Evolutionary conservation across 495 filamentous ascomycete species (phyloP), one percentile per base, ranked within the genome.

Genomic region (Hapsidospora chrysogenum): DNA sequence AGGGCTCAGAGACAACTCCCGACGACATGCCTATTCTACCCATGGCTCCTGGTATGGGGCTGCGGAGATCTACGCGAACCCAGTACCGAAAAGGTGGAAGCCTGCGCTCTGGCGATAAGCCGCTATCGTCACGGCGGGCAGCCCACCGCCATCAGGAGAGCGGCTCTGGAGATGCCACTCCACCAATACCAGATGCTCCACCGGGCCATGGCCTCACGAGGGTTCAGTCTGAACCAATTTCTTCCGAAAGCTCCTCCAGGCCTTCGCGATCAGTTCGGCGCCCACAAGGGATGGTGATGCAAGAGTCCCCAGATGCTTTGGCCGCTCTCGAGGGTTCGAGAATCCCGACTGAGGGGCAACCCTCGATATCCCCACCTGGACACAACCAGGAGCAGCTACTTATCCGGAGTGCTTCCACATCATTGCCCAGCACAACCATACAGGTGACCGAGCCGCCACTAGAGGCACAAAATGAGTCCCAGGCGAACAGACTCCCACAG

Each of bases 21-120:
- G 80, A 85, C 25, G 92, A 96, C 56, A 76, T 79, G 58, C 87
- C 87, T 4, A 94, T 96, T 41, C 58, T 96, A 36, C 77, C 82
- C 1, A 65, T 44, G 54, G 77, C 78, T 16, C 79, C 74, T 7
- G 80, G 82, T 3, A 74, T 76, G 48, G 79, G 83, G 13, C 66
- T 99, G 34, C 71, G 85, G 41, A 70, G 89, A 36, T 92, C 92
- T 25, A 99, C 85, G 11, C 71, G 84, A 25, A 99, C 89, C 11
- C 85, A 83, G 19, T 97, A 97, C 48, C 66, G 84, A 47, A 80
- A 67, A 39, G 58, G 81, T 35, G 89, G 86, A 9, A 94, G 85
- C 59, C 53, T 63, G 14, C 56, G 56, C 6, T 50, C 44, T 30
- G 57, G 56, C 1, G 58, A 61, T 5, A 46, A 52, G 10, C 45